Evolutionary conservation across 2,329 filamentous ascomycete genomes (phyloP).

Genomic region (Seiridium unicorne): DNA sequence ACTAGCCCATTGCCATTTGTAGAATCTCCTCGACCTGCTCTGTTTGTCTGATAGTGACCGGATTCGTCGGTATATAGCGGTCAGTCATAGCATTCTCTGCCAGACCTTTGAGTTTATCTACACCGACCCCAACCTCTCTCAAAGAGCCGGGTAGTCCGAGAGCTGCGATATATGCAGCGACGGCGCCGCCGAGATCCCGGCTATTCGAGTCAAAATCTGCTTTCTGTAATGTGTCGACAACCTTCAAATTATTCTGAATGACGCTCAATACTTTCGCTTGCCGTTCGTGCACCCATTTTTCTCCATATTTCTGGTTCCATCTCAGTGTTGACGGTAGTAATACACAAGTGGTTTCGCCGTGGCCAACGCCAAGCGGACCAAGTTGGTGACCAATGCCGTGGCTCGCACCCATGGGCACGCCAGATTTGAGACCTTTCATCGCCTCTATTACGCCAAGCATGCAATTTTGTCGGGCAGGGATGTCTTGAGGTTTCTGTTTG

Average conservation of each 20-base stretch:
- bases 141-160: not conserved
- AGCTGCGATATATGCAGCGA: not conserved
- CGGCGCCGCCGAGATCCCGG: not conserved
- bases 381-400: conserved; percentile 1
- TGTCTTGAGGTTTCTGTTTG: not conserved
- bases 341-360: not conserved
- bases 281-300: not conserved
- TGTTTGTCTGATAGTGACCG: not conserved
- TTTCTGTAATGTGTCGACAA: not conserved
- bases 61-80: not conserved
- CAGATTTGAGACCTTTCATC: not conserved
- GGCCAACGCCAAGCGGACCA: not conserved
- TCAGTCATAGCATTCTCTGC: not conserved
- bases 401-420: not conserved
- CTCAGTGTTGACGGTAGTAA: not conserved
- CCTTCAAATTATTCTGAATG: not conserved
- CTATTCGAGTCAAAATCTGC: not conserved
- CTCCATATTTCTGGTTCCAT: not conserved
- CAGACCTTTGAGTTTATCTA: not conserved
- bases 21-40: not conserved
- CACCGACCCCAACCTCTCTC: not conserved
- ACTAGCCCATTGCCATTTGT: not conserved
- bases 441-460: not conserved
- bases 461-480: not conserved
- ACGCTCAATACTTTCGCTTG: not conserved